Base-by-base conservation (phyloP, 164 flowering plant genomes). In the Brasenia schreberi region DNA sequence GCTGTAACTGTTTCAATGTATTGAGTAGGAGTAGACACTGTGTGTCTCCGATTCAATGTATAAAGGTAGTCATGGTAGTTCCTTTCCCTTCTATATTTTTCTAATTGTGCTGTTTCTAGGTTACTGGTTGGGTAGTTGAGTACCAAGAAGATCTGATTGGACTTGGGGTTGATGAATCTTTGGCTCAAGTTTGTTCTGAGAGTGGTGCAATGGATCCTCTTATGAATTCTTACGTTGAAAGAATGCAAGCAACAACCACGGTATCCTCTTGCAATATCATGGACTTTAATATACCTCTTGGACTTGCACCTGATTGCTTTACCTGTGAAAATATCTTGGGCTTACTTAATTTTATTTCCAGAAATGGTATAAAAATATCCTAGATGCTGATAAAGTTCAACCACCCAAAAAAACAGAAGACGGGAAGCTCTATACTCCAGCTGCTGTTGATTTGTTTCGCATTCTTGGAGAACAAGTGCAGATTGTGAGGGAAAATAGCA, bases 161-260 rank as follows among this genome's bases (percentile, higher is more conserved):
- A 27, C 94, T 95, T 76, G 99, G 99, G 63, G 97, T 95, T 76
- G 99, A 95, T 69, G 97, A 92, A 66, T 84, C 99, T 64, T 76
- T 95, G 64, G 96, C 99, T 69, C 99, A 95, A 88, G 99, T 95
- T 74, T 92, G 97, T 77, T 95, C 99, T 18, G 97, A 95, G 82
- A 92, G 99, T 86, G 99, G 99, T 77, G 79, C 99, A 39, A 88
- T 95, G 99, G 99, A 95, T 81, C 99, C 99, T 65, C 85, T 95
- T 18, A 95, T 95, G 97, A 90, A 95, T 75, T 81, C 97, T 65
- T 95, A 95, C 80, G 94, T 95, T 73, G 99, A 95, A 77, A 80
- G 99, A 76, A 95, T 92, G 97, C 96, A 92, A 81, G 97, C 97
- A 44, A 95, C 97, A 66, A 95, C 96, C 52, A 80, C 75, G 83